Evolutionary conservation across 2,329 filamentous ascomycete species (phyloP), one percentile per base, ranked within the genome.

Genomic region (Geoglossum cookeanum): DNA sequence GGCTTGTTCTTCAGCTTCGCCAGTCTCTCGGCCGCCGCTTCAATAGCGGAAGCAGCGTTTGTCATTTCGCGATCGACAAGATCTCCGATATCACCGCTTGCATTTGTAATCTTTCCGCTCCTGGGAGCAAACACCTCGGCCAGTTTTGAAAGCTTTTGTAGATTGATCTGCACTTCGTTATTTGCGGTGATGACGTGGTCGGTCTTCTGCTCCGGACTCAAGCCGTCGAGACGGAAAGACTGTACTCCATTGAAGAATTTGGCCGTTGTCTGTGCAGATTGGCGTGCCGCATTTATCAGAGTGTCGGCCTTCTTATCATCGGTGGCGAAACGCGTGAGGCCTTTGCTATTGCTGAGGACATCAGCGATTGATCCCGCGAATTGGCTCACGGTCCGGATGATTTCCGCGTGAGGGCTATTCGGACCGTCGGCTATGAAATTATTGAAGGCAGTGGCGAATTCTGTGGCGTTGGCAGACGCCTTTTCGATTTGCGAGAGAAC

Each of bases 151-250:
- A 98, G 78, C 66, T 85, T 87, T 72, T 97, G 91, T 56, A 98
- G 76, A 63, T 94, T 89, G 71, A 94, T 85, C 68, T 96, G 87
- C 8, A 97, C 90, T 62, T 98, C 92, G 62, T 94, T 87, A 71
- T 95, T 97, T 75, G 86, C 91, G 72, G 92, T 94, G 73, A 98
- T 94, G 57, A 98, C 91, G 37, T 97, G 88, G 61, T 97, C 91
- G 2, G 89, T 94, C 80, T 94, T 95, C 69, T 94, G 87, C 61
- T 94, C 77, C 13, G 87, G 81, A 62, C 95, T 90, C 69, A 97
- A 80, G 58, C 87, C 89, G 65, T 94, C 90, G 13, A 98, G 77
- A 9, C 92, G 83, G 77, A 95, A 96, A 62, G 90, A 96, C 71
- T 94, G 87, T 27, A 98, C 79, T 57, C 85, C 84, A 54, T 91